phyloP scores from a whole-genome alignment of 306 rosid species.

The Fragaria ananassa region DNA sequence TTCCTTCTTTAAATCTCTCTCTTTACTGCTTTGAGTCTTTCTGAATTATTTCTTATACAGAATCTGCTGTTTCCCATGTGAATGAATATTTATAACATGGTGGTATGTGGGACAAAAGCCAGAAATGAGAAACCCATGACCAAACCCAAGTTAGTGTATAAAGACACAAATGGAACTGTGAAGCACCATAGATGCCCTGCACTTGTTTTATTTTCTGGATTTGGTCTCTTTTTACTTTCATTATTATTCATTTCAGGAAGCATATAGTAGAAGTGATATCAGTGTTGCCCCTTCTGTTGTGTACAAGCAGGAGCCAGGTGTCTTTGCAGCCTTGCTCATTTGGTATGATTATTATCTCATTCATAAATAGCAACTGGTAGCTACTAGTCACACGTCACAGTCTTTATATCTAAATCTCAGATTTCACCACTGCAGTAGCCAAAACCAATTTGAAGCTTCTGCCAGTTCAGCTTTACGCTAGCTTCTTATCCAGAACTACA shows the following conservation, averaged over 20 bases:
- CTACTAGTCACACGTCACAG: background rate
- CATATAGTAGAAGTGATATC: background rate
- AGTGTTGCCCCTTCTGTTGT: background rate
- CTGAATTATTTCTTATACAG: background rate
- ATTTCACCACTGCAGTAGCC: background rate
- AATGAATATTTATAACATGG: background rate
- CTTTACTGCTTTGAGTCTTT: background rate
- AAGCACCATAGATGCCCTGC: background rate
- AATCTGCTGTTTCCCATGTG: constrained; percentile 11
- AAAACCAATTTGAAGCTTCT: background rate
- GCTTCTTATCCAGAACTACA: background rate
- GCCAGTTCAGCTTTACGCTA: background rate
- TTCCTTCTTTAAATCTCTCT: background rate
- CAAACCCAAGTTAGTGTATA: background rate
- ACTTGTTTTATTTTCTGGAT: background rate
- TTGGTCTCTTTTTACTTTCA: background rate
- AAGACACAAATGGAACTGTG: background rate
- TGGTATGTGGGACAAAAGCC: background rate
- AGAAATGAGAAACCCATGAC: background rate
- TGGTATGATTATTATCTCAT: background rate
- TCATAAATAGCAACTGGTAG: too few relatives aligned
- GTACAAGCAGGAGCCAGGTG: background rate
- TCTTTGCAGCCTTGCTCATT: background rate
- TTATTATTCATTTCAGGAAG: background rate
- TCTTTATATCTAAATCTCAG: background rate